These are phyloP conservation scores for Citrus cavaleriei DNA, from an alignment of 345 rosid genomes.

Conservation along the genomic window DNA sequence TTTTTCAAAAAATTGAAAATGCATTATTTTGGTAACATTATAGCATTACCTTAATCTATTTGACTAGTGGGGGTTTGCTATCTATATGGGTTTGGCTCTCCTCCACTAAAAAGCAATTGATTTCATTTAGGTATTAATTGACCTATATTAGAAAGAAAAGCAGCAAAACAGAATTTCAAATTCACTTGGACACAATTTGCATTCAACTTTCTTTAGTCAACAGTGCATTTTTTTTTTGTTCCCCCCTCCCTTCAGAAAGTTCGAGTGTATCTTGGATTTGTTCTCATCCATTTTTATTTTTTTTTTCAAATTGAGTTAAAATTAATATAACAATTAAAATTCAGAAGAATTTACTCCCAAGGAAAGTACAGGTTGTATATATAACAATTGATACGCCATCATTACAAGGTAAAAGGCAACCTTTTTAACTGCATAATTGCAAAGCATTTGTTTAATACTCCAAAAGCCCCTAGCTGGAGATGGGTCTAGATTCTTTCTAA, in stretches of 20 bases:
- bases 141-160: no score
- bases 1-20: no score
- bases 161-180: neutral
- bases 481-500: neutral
- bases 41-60: neutral
- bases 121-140: neutral
- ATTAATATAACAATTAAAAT: no score
- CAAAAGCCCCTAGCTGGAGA: neutral
- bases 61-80: neutral
- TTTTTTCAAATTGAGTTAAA: no score
- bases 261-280: no score
- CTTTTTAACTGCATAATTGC: neutral
- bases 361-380: neutral
- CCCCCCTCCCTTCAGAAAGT: no score
- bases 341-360: neutral
- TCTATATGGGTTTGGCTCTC: conserved; percentile 18
- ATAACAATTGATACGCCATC: neutral
- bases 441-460: neutral
- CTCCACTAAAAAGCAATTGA: conserved; percentile 1
- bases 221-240: neutral
- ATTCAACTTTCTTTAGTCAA: neutral
- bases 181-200: neutral
- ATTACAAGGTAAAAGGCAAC: neutral
- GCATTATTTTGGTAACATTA: no score
- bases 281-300: no score